Base-by-base conservation (phyloP, 208 protist species). In the Acanthamoeba sp. region DNA sequence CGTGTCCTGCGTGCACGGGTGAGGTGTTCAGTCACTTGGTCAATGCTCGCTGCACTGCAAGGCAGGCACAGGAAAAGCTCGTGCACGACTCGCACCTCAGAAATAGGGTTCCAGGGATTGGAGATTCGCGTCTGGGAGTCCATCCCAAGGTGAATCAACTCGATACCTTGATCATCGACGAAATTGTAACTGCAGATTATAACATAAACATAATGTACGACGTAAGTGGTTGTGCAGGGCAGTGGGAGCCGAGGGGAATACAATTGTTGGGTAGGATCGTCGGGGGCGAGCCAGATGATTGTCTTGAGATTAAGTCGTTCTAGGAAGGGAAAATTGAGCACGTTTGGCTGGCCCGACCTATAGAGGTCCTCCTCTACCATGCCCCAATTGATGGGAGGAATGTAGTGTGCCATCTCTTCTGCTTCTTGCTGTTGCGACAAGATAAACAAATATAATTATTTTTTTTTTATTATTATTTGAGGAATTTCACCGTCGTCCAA, bases 311-410 rank as follows among this genome's bases (percentile, higher is more conserved):
- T 95, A 22, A 99, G 96, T 27, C 98, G 99, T 38, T 99, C 97
- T 20, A 99, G 97, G 94, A 99, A 99, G 45, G 98, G 97, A 94
- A 99, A 99, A 93, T 99, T 99, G 14, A 98, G 96, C 94, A 98
- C 98, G 87, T 98, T 98, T 5, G 99, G 99, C 57, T 98, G 95
- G n/a, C 98, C 99, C 42, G 98, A 99, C 87, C 99, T 97, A 95
- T 99, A 99, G 57, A 99, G 97, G 91, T 98, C 97, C 94, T 99
- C 98, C 95, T 99, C 98, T 29, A 99, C 99, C 91, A 99, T 98
- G 42, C 99, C 98, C 97, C 99, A 99, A 94, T 99, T 99, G 27
- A 52, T 94, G 12, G 94, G 84, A 45, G 94, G 76, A 22, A 91
- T 93, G 87, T 92, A 92, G 45, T 57, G 64, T 42, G 87, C 55